A percentile compares a stretch with the other conserved stretches of the same genome.
Evolutionary conservation across 2,329 filamentous ascomycete genomes (phyloP).

Genomic region (Sporothrix variecibatus): DNA sequence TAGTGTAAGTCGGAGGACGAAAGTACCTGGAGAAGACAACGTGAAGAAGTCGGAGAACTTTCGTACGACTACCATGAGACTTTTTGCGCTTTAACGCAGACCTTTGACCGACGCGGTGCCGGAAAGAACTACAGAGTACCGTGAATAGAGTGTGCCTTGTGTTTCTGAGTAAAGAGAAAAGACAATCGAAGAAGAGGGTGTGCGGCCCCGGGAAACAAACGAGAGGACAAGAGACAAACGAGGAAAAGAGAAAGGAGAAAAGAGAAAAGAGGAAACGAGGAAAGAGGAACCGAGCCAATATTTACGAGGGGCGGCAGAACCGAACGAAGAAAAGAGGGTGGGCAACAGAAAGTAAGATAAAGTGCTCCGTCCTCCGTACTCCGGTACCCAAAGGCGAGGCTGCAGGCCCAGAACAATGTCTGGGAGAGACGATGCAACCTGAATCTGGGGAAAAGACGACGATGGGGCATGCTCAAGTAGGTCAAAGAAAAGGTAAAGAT

Average conservation of each 20-base stretch:
- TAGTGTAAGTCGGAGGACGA: neutral
- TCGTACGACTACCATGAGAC: neutral
- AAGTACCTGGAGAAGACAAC: neutral
- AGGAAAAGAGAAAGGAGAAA: neutral
- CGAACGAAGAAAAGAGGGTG: neutral
- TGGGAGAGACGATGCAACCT: constrained; percentile 15
- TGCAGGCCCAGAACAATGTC: neutral
- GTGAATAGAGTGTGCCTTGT: neutral
- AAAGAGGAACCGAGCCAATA: neutral
- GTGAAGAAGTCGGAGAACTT: neutral
- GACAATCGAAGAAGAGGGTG: neutral
- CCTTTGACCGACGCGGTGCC: neutral
- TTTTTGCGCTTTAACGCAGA: neutral
- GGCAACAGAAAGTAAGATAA: neutral
- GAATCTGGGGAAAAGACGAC: neutral
- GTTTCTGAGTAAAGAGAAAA: neutral
- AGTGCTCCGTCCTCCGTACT: neutral
- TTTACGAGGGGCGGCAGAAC: neutral
- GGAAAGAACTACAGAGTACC: neutral
- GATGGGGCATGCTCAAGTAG: too few species aligned
- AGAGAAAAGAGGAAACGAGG: neutral
- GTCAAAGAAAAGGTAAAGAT: neutral
- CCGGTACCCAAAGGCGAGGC: neutral
- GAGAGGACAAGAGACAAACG: neutral
- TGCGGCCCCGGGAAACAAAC: neutral